A percentile compares a stretch with the other conserved stretches of the same genome.
phyloP scores from a whole-genome alignment of 2,329 filamentous ascomycete genomes.

The Talaromyces sp. region DNA sequence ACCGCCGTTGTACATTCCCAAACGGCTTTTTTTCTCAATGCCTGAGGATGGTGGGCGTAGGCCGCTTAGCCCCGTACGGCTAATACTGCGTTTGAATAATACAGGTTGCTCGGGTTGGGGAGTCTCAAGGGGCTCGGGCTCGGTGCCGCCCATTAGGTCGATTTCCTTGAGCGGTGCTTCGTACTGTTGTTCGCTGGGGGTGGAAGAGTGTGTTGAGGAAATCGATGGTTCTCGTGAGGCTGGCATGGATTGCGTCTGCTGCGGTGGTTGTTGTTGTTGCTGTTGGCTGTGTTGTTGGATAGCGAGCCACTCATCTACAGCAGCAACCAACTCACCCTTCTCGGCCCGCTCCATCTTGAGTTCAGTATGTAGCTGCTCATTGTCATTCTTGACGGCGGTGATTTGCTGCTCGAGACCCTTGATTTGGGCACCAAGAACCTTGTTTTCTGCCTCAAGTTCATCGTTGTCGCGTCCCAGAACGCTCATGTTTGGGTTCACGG shows the following conservation, averaged over 20 bases:
- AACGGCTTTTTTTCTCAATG: constrained; percentile 16
- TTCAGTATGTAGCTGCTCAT: constrained; percentile 58
- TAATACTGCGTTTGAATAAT: constrained; percentile 11
- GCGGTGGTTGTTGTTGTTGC: constrained; percentile 10
- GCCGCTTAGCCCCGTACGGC: constrained; percentile 24
- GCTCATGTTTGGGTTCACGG: constrained; percentile 45
- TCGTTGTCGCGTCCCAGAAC: constrained; percentile 47
- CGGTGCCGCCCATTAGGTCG: constrained; percentile 3
- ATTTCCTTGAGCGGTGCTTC: constrained; percentile 1
- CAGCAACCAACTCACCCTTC: constrained; percentile 45
- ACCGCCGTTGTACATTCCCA: constrained; percentile 23
- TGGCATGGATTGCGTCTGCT: constrained; percentile 5
- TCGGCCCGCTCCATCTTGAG: constrained; percentile 49
- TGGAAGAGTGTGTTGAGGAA: constrained; percentile 9
- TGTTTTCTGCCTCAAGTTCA: constrained; percentile 61
- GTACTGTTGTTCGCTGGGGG: constrained; percentile 1
- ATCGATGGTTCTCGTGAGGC: constrained; percentile 11
- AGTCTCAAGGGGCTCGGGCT: constrained; percentile 15
- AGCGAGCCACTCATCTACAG: constrained; percentile 43
- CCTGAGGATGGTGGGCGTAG: constrained; percentile 27
- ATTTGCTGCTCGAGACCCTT: constrained; percentile 72
- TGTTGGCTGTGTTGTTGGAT: constrained; percentile 27
- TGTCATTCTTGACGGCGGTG: constrained; percentile 64
- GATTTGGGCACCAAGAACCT: constrained; percentile 67
- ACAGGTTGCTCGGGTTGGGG: constrained; percentile 1